A percentile compares a stretch with the other conserved stretches of the same genome.
phyloP scores from a whole-genome alignment of 177 flowering plant species.

The Vitis hybrid region DNA sequence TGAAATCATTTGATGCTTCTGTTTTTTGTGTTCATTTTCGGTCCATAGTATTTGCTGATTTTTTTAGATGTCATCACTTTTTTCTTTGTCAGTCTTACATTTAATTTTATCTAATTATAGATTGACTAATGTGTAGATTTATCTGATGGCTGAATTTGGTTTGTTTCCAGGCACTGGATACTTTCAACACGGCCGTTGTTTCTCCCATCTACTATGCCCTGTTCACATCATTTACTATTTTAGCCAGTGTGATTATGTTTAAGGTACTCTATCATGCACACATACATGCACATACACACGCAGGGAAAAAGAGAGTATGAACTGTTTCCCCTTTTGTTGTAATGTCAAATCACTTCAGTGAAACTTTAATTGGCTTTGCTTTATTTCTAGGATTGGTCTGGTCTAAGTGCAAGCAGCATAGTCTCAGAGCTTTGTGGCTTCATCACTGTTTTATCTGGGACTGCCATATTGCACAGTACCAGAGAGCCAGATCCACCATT shows the following conservation, averaged over 20 bases:
- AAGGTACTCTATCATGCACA: slow-evolving; percentile 49
- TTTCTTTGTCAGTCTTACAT: background rate
- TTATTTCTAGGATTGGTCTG: slow-evolving; percentile 68
- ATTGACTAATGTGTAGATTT: background rate
- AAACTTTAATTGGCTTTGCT: background rate
- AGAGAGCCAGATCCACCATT: slow-evolving; percentile 70
- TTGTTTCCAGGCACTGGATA: slow-evolving; percentile 76
- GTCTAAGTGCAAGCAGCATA: slow-evolving; percentile 80
- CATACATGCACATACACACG: too few species aligned
- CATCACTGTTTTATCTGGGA: slow-evolving; percentile 80
- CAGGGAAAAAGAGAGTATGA: too few species aligned
- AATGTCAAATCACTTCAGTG: too few species aligned
- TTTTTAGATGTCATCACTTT: background rate
- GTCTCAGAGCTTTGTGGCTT: slow-evolving; percentile 87
- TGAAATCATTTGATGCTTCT: too few species aligned
- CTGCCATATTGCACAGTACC: slow-evolving; percentile 73
- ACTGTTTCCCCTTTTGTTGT: too few species aligned
- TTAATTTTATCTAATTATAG: background rate
- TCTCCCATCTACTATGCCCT: slow-evolving; percentile 95
- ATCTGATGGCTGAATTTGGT: background rate
- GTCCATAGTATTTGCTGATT: too few species aligned
- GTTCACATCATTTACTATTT: slow-evolving; percentile 85
- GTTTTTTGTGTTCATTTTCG: too few species aligned
- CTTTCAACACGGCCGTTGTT: slow-evolving; percentile 82
- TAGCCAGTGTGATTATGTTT: slow-evolving; percentile 96